Evolutionary conservation across 208 protist species (phyloP), one percentile per base, ranked within the genome.

Genomic region (Hexamita inflata): DNA sequence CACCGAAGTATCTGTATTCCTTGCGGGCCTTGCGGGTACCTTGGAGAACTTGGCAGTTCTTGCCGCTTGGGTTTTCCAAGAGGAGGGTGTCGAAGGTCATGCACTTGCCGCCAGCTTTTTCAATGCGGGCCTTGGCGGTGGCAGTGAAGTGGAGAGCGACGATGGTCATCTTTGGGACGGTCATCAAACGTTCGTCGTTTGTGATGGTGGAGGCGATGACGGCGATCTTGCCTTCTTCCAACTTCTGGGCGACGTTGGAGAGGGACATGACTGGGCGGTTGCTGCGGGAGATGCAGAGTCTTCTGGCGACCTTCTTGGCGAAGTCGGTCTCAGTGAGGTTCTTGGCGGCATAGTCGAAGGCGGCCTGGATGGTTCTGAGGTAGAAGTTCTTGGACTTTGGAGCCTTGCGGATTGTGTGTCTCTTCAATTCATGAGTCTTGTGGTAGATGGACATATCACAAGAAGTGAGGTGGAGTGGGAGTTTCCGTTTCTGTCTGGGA

Each of bases 81-180:
- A 93, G 92, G 53, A 97, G 90, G 86, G 99, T 92, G 84, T 99
- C 97, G 77, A 99, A 98, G 75, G 96, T 98, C 49, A 99, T 84
- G 87, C 86, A 89, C 87, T 97, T 89, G 78, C 95, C 96, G 77
- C 96, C 96, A 49, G 94, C 93, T 53, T 91, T 91, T 58, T 92
- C 80, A 83, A 99, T 98, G 86, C 94, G 91, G 61, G 91, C 89
- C 83, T 93, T 93, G 68, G 95, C 97, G 77, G 84, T 89, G 81
- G 95, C 92, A 75, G 96, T 96, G 88, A 99, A 94, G 80, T 89
- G 89, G 57, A 99, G 94, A 53, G 96, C 95, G 86, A 90, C 94
- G 65, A 99, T 88, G 35, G 75, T 86, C 19, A 90, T 65, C 68
- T 81, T 83, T 34, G 84, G 84, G 57, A 87, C 28, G 62, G 86